phyloP scores from a whole-genome alignment of 139 green algal species.

The Volvox reticuliferus region DNA sequence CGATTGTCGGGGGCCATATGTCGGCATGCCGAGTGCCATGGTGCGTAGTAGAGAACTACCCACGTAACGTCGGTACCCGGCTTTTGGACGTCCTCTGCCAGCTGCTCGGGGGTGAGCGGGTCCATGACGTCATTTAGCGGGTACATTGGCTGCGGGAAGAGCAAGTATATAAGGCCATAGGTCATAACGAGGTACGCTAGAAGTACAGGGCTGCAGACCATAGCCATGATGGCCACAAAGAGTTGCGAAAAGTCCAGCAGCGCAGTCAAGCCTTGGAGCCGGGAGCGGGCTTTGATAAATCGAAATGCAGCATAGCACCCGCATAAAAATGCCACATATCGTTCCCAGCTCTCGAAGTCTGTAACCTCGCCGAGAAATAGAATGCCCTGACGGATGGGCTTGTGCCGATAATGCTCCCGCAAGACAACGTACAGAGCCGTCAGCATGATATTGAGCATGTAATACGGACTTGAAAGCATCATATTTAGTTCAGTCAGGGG shows the following conservation, averaged over 20 bases:
- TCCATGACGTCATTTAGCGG: background rate
- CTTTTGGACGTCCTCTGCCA: conserved; percentile 9
- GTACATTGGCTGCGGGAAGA: conserved; percentile 11
- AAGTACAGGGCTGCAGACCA: conserved; percentile 23
- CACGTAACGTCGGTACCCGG: background rate
- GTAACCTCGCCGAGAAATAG: background rate
- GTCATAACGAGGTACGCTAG: background rate
- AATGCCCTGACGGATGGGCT: background rate
- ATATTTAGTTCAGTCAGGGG: conserved; percentile 5
- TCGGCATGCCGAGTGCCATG: conserved; percentile 24
- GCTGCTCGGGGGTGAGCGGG: background rate
- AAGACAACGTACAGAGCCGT: background rate
- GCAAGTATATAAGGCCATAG: conserved; percentile 23
- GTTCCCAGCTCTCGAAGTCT: conserved; percentile 35
- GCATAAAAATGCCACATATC: conserved; percentile 32
- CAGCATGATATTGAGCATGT: conserved; percentile 7
- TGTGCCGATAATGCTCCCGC: background rate
- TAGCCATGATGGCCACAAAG: conserved; percentile 43
- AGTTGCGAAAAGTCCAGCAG: conserved; percentile 38
- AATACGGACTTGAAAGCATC: conserved; percentile 13
- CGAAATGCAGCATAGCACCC: conserved; percentile 20
- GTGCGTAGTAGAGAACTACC: conserved; percentile 1
- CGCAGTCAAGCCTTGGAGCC: background rate
- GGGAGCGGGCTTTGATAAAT: conserved; percentile 18
- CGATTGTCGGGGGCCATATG: conserved; percentile 13